Percentiles rank a stretch among this genome's conserved stretches.
phyloP scores from a whole-genome alignment of 2,329 filamentous ascomycete species.

The Alternaria tenuissima region DNA sequence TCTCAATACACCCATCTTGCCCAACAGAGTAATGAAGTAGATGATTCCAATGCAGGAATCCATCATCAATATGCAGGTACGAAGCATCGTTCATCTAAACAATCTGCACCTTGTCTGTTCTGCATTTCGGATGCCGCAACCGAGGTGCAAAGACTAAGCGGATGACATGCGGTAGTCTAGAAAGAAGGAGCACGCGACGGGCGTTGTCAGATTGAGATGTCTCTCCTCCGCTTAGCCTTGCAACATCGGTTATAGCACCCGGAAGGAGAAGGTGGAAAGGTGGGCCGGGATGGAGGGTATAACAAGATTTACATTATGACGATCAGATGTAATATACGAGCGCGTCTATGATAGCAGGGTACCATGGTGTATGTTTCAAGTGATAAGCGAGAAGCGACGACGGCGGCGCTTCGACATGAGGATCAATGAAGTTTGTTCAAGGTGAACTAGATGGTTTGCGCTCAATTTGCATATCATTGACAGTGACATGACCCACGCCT shows the following conservation, averaged over 20 bases:
- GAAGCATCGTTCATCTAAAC: not conserved
- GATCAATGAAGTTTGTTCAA: not conserved
- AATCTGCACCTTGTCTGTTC: not conserved
- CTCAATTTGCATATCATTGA: not conserved
- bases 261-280: not conserved
- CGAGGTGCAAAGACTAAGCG: not conserved
- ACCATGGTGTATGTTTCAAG: not conserved
- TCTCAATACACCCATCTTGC: not conserved
- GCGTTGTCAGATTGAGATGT: not conserved
- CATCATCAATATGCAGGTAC: not conserved
- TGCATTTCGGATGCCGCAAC: not conserved
- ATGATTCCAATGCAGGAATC: not conserved
- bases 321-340: not conserved
- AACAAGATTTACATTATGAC: not conserved
- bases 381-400: not conserved
- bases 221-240: not conserved
- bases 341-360: conserved; percentile 4
- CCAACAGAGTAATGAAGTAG: not conserved
- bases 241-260: not conserved
- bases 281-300: not conserved
- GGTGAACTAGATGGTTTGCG: not conserved
- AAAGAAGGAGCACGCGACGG: not conserved
- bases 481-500: not conserved
- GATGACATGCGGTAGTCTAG: not conserved
- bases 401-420: not conserved